A percentile compares a stretch with the other conserved stretches of the same genome.
phyloP scores from a whole-genome alignment of 177 flowering plant genomes.

The Vitis hybrid region DNA sequence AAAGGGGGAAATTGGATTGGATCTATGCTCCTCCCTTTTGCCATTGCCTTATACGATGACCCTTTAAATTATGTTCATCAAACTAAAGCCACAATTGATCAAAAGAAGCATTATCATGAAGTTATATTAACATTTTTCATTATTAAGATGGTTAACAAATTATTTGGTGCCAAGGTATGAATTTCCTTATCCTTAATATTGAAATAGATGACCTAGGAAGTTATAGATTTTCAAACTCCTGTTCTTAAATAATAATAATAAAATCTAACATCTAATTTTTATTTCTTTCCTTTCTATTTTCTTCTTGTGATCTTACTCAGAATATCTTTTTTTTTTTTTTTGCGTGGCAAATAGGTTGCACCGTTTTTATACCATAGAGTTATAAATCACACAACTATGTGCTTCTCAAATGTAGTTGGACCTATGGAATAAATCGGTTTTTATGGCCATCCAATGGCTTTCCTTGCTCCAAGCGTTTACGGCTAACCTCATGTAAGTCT shows the following conservation, averaged over 20 bases:
- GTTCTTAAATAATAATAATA: too few relatives aligned
- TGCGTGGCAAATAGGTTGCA: constrained; percentile 5
- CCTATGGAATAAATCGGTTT: constrained; percentile 60
- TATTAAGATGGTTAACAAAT: constrained; percentile 10
- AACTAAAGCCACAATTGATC: constrained; percentile 33
- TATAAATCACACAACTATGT: constrained; percentile 27
- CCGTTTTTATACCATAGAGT: constrained; percentile 30
- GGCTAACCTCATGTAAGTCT: constrained; percentile 53
- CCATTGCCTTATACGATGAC: constrained; percentile 22
- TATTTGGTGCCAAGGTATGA: constrained; percentile 35
- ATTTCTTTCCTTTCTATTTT: too few relatives aligned
- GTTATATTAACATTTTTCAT: constrained; percentile 15
- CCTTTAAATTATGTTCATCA: constrained; percentile 34
- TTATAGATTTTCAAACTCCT: too few relatives aligned
- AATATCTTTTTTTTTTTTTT: too few relatives aligned
- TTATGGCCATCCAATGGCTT: constrained; percentile 49
- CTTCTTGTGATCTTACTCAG: too few relatives aligned
- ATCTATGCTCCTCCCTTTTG: constrained; percentile 23
- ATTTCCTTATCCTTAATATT: too few relatives aligned
- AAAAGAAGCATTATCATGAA: constrained; percentile 41
- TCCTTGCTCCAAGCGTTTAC: constrained; percentile 52
- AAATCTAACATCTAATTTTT: too few relatives aligned
- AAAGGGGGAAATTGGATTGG: constrained; percentile 42
- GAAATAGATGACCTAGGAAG: too few relatives aligned
- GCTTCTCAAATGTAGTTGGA: constrained; percentile 62